Evolutionary conservation across 257 asterid species (phyloP), one percentile per base, ranked within the genome.

Genomic region (Nicotiana obtusifolia): DNA sequence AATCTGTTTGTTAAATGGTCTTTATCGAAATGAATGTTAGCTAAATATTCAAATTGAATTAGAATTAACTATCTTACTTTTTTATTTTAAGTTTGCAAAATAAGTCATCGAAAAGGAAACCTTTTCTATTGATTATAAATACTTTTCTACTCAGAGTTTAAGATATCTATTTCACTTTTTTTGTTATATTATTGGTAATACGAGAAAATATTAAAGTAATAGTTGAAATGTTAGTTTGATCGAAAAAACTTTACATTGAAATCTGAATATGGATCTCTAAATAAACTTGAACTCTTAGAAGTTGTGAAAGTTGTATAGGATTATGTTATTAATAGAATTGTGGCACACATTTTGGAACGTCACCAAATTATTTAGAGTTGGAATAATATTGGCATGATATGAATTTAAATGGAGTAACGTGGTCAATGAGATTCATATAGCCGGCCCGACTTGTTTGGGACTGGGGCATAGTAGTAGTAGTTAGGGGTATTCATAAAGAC

Each of bases 171-270:
- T 41, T 69, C 31, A 37, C 56, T 37, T 68, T 68, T 52, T 68
- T 22, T 33, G 5, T 67, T 19, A 33, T 31, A 66, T 66, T 66
- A 16, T 8, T 66, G 22, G 10, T 31, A 31, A 31, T 37, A n/a
- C 14, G 33, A 69, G n/a, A 41, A 69, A 41, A 69, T 69, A 22
- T 69, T 69, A 37, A 67, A 69, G 78, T 69, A 69, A 69, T 69
- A 28, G 31, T 28, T 69, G 59, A 69, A 41, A n/a, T 69, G 57
- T 69, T 69, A 37, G 78, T 5, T 69, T 41, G 33, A 11, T 37
- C 20, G 60, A 16, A 71, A 44, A 71, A 3, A 20, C 24, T 41
- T 44, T n/a, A 44, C 35, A 44, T 3, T 41, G 57, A 41, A 20
- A 52, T 41, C 2, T 22, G 22, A 68, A 68, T 37, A n/a, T 68